phyloP scores from a whole-genome alignment of 1,284 basidiomycete species.

The Athelia psychrophila region DNA sequence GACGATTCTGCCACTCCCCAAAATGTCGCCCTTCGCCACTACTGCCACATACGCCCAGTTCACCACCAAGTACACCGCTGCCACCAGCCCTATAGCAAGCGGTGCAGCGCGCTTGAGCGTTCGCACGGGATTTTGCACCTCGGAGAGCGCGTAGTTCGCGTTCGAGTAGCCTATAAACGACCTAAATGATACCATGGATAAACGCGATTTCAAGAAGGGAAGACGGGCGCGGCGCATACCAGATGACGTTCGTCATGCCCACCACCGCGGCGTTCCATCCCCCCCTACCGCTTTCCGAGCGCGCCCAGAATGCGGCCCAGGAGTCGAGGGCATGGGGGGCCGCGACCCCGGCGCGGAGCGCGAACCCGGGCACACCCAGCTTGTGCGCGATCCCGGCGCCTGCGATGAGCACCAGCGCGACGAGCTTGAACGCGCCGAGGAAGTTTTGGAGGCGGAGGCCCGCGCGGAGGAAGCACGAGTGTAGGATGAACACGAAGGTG shows the following conservation, averaged over 20 bases:
- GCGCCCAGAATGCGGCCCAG: conserved; percentile 48
- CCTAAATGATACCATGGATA: conserved; percentile 32
- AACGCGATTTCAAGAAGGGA: background rate
- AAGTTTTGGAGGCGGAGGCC: conserved; percentile 66
- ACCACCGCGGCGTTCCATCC: conserved; percentile 55
- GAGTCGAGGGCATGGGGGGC: conserved; percentile 46
- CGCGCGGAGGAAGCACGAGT: conserved; percentile 51
- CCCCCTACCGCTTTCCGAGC: conserved; percentile 38
- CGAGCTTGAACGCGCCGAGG: conserved; percentile 63
- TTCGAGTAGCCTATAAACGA: conserved; percentile 69
- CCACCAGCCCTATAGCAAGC: conserved; percentile 53
- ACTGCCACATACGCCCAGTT: conserved; percentile 71
- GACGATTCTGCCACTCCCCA: conserved; percentile 56
- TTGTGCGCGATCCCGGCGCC: conserved; percentile 61
- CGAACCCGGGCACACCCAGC: conserved; percentile 42
- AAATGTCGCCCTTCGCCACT: conserved; percentile 62
- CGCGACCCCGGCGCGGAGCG: conserved; percentile 39
- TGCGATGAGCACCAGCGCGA: conserved; percentile 54
- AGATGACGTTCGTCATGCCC: conserved; percentile 66
- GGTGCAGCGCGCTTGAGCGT: conserved; percentile 69
- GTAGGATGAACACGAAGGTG: conserved; percentile 55
- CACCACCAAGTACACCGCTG: conserved; percentile 54
- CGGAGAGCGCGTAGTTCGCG: conserved; percentile 70
- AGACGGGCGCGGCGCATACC: conserved; percentile 42
- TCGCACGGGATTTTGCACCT: conserved; percentile 60